These are phyloP conservation scores for Peniophora sp. DNA, from an alignment of 1,284 basidiomycete genomes.

Conservation along the genomic window DNA sequence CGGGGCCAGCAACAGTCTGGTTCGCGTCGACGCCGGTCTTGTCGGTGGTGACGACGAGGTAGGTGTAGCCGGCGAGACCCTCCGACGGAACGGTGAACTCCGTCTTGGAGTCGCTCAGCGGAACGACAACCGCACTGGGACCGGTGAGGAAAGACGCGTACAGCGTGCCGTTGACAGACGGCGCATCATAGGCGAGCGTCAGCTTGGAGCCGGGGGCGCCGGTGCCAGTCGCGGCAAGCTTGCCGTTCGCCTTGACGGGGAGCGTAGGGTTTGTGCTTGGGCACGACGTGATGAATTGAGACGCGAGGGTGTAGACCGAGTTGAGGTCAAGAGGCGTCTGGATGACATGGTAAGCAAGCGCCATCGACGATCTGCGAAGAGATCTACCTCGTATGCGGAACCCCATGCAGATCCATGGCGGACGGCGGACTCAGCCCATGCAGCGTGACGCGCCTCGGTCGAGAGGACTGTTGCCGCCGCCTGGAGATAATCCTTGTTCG, in stretches of 20 bases:
- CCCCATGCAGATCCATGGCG: conserved; percentile 43
- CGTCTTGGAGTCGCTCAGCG: conserved; percentile 21
- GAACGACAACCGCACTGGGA: conserved; percentile 23
- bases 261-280: conserved; percentile 31
- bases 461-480: conserved; percentile 31
- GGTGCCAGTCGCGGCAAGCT: conserved; percentile 19
- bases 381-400: conserved; percentile 38
- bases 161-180: conserved; percentile 16
- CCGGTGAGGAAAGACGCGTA: conserved; percentile 34
- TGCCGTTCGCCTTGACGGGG: conserved; percentile 29
- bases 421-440: conserved; percentile 44
- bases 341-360: background rate
- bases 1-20: conserved; percentile 20
- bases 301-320: conserved; percentile 8
- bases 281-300: conserved; percentile 22
- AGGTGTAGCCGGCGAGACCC: conserved; percentile 23
- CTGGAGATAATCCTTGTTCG: conserved; percentile 24
- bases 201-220: conserved; percentile 18
- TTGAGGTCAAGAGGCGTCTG: conserved; percentile 10
- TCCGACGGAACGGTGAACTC: conserved; percentile 19
- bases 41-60: conserved; percentile 18
- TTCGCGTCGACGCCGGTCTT: conserved; percentile 16
- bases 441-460: conserved; percentile 38
- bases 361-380: background rate
- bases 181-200: conserved; percentile 18